Base-by-base conservation (phyloP, 768 basidiomycete species). In the Macrocybe gigantea region DNA sequence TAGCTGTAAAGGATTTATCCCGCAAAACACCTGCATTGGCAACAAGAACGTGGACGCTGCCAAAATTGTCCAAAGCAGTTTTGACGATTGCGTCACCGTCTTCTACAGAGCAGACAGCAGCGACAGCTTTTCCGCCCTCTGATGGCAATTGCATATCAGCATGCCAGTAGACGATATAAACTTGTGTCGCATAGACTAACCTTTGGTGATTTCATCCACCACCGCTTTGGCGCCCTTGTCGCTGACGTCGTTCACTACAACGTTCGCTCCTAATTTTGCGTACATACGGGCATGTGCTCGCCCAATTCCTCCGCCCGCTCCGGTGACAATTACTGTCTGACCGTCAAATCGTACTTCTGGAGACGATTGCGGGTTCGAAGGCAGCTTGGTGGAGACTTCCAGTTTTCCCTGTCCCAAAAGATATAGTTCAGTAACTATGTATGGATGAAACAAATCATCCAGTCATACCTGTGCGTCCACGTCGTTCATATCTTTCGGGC, bases 1-100 rank as follows among this genome's bases (percentile, higher is more conserved):
- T 87, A 5, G 87, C 79, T 47, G 78, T 71, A 71, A 98, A 95
- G 3, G 90, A 90, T 62, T 93, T 96, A 69, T 97, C 94, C 38
- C 95, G 78, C 44, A 97, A 69, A 54, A 98, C 86, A 53, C 95
- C 94, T 37, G 95, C 96, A 59, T 97, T 99, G 33, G 91, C 90
- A 45, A 94, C 72, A 36, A 96, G 81, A 14, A 92, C 72, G 60
- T 99, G 93, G 3, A 96, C 83, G 31, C 77, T 71, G 15, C 94
- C 94, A 56, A 94, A 99, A 33, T 85, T 81, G 50, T 93, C 85
- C 42, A 96, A 49, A 0, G 93, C 93, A 35, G 78, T 71, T 63
- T 94, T 88, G 53, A 93, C 92, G 53, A 98, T 90, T 33, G 75
- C 74, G 2, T 95, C 91, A 7, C 90, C 94, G 38, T 97, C 91